Percentiles rank a stretch among this genome's conserved stretches.
Evolutionary conservation across 257 asterid species (phyloP).

Genomic region (Forsythia viridissima): DNA sequence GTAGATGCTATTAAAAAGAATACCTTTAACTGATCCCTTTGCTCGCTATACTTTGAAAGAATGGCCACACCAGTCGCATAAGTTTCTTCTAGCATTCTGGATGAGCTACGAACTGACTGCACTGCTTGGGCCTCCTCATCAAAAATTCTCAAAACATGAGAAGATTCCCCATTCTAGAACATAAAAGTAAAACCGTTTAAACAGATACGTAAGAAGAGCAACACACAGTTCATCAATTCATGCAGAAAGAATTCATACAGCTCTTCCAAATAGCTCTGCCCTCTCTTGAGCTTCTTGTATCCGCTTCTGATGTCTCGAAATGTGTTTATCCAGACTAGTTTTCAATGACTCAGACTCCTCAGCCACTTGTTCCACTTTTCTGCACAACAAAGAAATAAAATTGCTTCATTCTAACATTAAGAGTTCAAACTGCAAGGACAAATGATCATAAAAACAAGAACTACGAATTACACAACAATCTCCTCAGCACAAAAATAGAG

Average conservation of each 20-base stretch:
- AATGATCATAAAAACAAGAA: no score
- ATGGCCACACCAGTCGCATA: slow-evolving; percentile 81
- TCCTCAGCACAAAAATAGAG: not conserved
- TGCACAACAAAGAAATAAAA: slow-evolving; percentile 27
- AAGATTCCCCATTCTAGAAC: slow-evolving; percentile 57
- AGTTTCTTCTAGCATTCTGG: slow-evolving; percentile 75
- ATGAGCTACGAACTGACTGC: slow-evolving; percentile 69
- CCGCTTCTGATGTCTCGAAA: slow-evolving; percentile 58
- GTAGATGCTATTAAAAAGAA: not conserved
- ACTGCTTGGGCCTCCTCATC: slow-evolving; percentile 80
- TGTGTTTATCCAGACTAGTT: slow-evolving; percentile 78
- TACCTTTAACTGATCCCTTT: slow-evolving; percentile 93
- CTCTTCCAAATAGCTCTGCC: slow-evolving; percentile 84
- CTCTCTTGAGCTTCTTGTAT: slow-evolving; percentile 83
- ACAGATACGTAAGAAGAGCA: slow-evolving; percentile 4
- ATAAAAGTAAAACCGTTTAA: slow-evolving; percentile 20
- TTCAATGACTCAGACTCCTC: slow-evolving; percentile 89
- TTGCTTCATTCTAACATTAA: no score
- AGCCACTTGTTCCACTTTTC: slow-evolving; percentile 87
- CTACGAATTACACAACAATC: not conserved
- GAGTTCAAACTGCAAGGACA: no score
- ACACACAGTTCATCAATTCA: not conserved
- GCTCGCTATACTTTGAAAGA: slow-evolving; percentile 89
- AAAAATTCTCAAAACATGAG: slow-evolving; percentile 72
- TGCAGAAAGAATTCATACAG: slow-evolving; percentile 45